Evolutionary conservation across 805 yeast species (phyloP).

Genomic region (Candida michaelii): DNA sequence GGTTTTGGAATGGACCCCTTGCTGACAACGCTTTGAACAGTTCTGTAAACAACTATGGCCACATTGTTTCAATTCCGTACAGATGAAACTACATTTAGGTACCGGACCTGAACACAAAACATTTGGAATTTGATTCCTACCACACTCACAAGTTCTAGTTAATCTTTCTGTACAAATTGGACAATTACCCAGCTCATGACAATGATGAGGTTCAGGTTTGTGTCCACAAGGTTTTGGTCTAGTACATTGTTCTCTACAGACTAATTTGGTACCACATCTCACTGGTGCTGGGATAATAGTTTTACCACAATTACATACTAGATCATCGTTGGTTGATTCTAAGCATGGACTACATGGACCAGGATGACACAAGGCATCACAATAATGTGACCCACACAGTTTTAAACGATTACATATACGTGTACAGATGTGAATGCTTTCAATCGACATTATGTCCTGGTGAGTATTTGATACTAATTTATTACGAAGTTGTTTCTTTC

Average conservation of each 20-base stretch:
- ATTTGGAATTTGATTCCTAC: conserved; percentile 52
- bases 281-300: conserved; percentile 81
- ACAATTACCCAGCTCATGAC: conserved; percentile 64
- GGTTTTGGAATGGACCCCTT: conserved; percentile 22
- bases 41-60: conserved; percentile 50
- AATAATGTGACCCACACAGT: conserved; percentile 62
- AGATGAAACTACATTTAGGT: conserved; percentile 59
- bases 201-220: conserved; percentile 62
- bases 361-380: conserved; percentile 70
- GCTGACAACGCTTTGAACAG: conserved; percentile 63
- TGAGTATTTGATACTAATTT: conserved; percentile 32
- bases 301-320: conserved; percentile 77
- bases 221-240: conserved; percentile 70
- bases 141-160: conserved; percentile 62
- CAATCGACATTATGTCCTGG: conserved; percentile 57
- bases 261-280: conserved; percentile 71
- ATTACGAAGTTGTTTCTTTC: conserved; percentile 50
- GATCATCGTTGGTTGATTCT: conserved; percentile 77
- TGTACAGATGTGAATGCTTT: conserved; percentile 73
- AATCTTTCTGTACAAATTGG: conserved; percentile 72
- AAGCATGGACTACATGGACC: conserved; percentile 82
- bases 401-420: conserved; percentile 60
- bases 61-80: conserved; percentile 33
- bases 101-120: conserved; percentile 67
- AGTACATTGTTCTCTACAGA: conserved; percentile 65